Base-by-base conservation (phyloP, 305 asterid genomes). In the Fraxinus baroniana region DNA sequence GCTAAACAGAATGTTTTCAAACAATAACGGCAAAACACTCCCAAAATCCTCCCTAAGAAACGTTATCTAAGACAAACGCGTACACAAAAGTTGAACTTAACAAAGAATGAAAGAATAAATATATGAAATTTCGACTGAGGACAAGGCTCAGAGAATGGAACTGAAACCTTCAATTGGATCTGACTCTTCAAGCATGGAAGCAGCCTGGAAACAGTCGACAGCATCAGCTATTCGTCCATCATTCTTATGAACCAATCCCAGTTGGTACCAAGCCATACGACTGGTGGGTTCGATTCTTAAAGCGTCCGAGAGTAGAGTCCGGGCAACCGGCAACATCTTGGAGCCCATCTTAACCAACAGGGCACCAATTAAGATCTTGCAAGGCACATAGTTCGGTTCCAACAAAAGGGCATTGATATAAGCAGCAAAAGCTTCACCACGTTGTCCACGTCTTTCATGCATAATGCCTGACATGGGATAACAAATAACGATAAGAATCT, bases 151-250 rank as follows among this genome's bases (percentile, higher is more conserved):
- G 82, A 83, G 80, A 83, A 94, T 73, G 74, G 95, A 87, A 87
- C 92, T 85, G 89, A 95, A 94, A 79, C 92, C 86, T 91, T 95
- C 99, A 0, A 94, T 70, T 0, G 99, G 99, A 78, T 93, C 97
- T 1, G 95, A 93, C 86, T 95, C 98, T 85, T 92, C 93, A 39
- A 95, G 99, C 90, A 94, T 86, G 35, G 97, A 92, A 79, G 99
- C 97, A 76, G 98, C 98, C 91, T 95, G 98, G 87, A 94, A 95
- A 87, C 98, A 94, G 85, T 95, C 99, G 15, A 87, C 97, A 35
- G 98, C 99, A 85, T 95, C 99, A 46, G 92, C 91, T 55, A 90
- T 80, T 85, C 97, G 89, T 10, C 99, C 98, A 80, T 91, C 98
- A 18, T 88, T 91, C 89, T 88, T 93, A 80, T 95, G 98, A 84